A percentile compares a stretch with the other conserved stretches of the same genome.
These are phyloP conservation scores for Bremia lactucae DNA, from an alignment of 352 stramenopile genomes.

Conservation along the genomic window DNA sequence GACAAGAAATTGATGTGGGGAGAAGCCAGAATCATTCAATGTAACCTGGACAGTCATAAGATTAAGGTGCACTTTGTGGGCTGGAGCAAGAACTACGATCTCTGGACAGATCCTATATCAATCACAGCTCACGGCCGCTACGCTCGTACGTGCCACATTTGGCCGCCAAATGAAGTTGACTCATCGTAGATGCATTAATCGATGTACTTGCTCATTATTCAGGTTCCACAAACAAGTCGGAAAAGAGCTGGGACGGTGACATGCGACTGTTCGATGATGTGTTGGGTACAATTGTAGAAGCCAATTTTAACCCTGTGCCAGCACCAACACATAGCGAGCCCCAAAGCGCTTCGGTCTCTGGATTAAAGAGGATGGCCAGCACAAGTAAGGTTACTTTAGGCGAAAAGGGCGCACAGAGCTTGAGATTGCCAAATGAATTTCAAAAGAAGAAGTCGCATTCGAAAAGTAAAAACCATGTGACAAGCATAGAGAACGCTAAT, in stretches of 20 bases:
- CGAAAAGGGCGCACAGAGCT: conserved; percentile 1
- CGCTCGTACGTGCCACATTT: conserved; percentile 26
- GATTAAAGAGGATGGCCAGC: no score
- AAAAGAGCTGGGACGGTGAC: conserved; percentile 42
- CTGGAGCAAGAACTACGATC: conserved; percentile 49
- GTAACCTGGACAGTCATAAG: conserved; percentile 42
- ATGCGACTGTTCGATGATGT: conserved; percentile 48
- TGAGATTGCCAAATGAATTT: no score
- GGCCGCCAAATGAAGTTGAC: no score
- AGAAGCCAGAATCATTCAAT: conserved; percentile 58
- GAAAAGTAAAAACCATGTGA: conserved; percentile 9
- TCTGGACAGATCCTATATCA: conserved; percentile 66
- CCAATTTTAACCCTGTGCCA: conserved; percentile 7
- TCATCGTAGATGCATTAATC: not conserved
- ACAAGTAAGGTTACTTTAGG: conserved; percentile 3
- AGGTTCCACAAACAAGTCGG: conserved; percentile 16
- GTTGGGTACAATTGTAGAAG: conserved; percentile 20
- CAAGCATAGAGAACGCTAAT: conserved; percentile 2
- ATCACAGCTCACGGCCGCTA: conserved; percentile 46
- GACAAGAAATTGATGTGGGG: conserved; percentile 68
- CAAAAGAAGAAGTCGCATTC: conserved; percentile 2
- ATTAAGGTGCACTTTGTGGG: conserved; percentile 69
- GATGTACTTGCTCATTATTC: conserved; percentile 1
- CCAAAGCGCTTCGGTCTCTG: not conserved
- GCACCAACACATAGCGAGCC: conserved; percentile 2